Percentiles rank a stretch among this genome's conserved stretches.
These are phyloP conservation scores for Pichia sp. DNA, from an alignment of 1,139 yeast species.

Conservation along the genomic window DNA sequence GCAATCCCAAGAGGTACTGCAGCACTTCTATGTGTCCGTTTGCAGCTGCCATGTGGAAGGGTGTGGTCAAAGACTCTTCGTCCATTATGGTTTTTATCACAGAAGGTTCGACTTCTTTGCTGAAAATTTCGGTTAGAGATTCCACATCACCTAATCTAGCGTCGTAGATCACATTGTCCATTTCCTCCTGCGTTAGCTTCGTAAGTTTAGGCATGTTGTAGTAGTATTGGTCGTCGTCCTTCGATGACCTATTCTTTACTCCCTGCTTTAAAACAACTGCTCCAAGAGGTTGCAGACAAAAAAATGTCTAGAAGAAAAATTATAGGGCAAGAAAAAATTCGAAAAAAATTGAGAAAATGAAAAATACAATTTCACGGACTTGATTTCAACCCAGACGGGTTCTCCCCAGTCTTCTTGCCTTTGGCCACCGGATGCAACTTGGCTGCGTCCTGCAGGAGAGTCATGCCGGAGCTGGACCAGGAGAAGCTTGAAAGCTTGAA, in stretches of 20 bases:
- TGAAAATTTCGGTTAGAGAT: slow-evolving; percentile 61
- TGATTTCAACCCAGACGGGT: neutral
- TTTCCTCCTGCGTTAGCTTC: slow-evolving; percentile 61
- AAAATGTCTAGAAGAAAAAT: neutral
- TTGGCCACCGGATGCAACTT: neutral
- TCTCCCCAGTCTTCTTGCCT: neutral
- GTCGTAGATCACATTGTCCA: slow-evolving; percentile 74
- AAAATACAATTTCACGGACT: neutral
- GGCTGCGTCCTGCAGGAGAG: neutral
- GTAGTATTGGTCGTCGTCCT: too few relatives aligned
- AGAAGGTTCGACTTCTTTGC: slow-evolving; percentile 50
- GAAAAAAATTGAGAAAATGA: neutral
- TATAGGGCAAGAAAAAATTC: neutral
- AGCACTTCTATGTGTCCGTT: slow-evolving; percentile 81
- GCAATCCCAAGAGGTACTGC: slow-evolving; percentile 51
- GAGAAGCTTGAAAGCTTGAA: slow-evolving; percentile 20
- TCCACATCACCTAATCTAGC: slow-evolving; percentile 87
- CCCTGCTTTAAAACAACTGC: too few relatives aligned
- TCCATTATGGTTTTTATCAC: slow-evolving; percentile 53
- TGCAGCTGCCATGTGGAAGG: slow-evolving; percentile 92
- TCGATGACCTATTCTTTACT: too few relatives aligned
- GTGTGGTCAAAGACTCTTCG: slow-evolving; percentile 62
- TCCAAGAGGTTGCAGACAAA: neutral
- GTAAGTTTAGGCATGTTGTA: slow-evolving; percentile 27
- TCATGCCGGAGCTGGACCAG: slow-evolving; percentile 11